Conservation (phyloP, 2,329 filamentous ascomycete genomes). For the Diaporthe humulicola region DNA sequence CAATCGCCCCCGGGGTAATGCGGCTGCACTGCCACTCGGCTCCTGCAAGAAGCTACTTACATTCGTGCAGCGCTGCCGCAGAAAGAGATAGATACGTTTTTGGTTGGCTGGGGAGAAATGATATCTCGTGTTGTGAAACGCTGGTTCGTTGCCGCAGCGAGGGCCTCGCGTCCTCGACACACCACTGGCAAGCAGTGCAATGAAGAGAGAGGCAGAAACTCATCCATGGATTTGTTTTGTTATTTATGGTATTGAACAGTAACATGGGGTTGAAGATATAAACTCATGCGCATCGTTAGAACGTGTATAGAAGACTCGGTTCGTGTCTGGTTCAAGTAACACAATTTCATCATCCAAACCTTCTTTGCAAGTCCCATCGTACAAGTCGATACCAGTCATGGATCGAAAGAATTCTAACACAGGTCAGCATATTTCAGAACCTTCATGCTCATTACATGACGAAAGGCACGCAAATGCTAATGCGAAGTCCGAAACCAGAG, state of each 20-base stretch:
- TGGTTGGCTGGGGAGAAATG: not conserved
- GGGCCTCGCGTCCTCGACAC: not conserved
- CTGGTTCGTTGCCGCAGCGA: not conserved
- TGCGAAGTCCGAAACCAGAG: not conserved
- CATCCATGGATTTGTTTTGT: not conserved
- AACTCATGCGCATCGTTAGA: accelerated
- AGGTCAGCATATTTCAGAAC: not conserved
- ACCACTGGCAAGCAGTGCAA: not conserved
- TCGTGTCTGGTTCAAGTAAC: not conserved
- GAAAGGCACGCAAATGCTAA: not conserved
- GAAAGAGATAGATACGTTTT: too few species aligned
- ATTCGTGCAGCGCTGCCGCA: not conserved
- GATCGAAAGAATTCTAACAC: not conserved
- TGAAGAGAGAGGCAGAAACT: not conserved
- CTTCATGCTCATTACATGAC: accelerated
- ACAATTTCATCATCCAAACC: not conserved
- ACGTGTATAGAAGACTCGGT: accelerated
- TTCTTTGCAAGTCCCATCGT: too few species aligned
- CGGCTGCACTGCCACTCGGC: not conserved
- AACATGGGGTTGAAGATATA: not conserved
- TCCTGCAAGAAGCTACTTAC: not conserved
- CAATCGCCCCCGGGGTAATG: not conserved
- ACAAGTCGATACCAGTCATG: not conserved
- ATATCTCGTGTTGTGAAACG: not conserved
- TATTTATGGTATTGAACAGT: accelerated